Evolutionary conservation across 306 rosid species (phyloP), one percentile per base, ranked within the genome.

Genomic region (Chamaecrista fasciculata): DNA sequence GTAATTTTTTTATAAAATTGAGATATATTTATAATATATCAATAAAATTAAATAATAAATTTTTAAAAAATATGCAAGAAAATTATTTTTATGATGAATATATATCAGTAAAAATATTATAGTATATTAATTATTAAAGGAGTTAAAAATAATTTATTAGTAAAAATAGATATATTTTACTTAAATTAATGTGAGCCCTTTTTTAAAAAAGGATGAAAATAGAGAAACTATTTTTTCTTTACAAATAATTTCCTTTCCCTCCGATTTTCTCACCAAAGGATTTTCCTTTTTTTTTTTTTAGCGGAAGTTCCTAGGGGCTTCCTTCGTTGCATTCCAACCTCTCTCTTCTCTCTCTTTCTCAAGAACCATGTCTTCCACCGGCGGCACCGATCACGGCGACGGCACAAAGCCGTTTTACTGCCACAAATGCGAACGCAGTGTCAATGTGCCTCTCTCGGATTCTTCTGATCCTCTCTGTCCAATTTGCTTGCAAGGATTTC

Each of bases 391-490:
- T 18, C 46, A 3, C 23, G 70, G 24, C 8, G 86, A 58, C 66
- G 76, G 44, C 66, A 69, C 76, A 24, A 25, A 82, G 59, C 73
- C 67, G 1, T 94, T 70, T 77, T 90, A 80, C 79, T 94, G 98
- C 77, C 73, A 94, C 71, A 23, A 83, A 59, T 94, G 98, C 86
- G 67, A 36, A 15, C 77, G 66, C 36, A 82, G 85, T 40, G 84
- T 94, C 19, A 74, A 59, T 18, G 2, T 59, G 2, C 28, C 77
- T 10, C 39, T 86, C 37, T 56, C 83, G 42, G 90, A 86, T 36
- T 77, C 78, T 33, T 77, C 84, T 57, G 97, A 94, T 68, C 89
- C 91, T 49, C n/a, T 74, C 57, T 94, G 98, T 58, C 94, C 98
- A 33, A 24, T 65, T n/a, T 94, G 98, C 80, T 59, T 53, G n/a